Evolutionary conservation across 495 filamentous ascomycete species (phyloP), one percentile per base, ranked within the genome.

Genomic region (Penicillium ucsense): DNA sequence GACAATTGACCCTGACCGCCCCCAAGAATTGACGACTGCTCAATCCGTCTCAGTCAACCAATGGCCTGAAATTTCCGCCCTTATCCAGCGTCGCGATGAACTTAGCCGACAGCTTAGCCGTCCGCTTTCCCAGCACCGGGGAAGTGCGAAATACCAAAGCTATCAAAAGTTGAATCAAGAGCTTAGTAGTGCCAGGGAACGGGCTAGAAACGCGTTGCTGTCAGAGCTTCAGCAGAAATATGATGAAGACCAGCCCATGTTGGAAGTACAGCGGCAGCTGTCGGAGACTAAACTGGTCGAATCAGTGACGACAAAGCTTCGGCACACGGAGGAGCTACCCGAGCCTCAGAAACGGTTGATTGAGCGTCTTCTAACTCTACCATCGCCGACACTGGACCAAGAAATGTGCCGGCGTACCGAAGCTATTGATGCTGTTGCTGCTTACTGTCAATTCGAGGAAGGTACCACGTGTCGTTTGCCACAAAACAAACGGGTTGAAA

Each of bases 1-100:
- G 31, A 60, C 53, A 32, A 65, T 66, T 39, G 39, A 69, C 57
- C 64, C 55, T n/a, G 38, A 61, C 35, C 57, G 57, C 11, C 63
- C 56, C 31, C 44, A 60, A 41, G 48, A 63, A 47, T 52, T 69
- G 31, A 65, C 53, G 32, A 53, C 43, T 29, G 43, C 51, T 44
- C 41, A 68, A 56, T 58, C 61, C 31, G 41, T 44, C 20, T 66
- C 52, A 35, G 48, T 70, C 8, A 63, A 67, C 52, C 8, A 61
- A 47, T 11, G 55, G 31, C 48, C 51, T 10, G 41, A 47, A 44
- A 48, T 67, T 38, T 20, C 45, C 32, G 41, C 38, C 35, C 50
- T 65, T 28, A 45, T 64, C 50, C 31, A 38, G 34, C 35, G 45
- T 46, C 56, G 55, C 8, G 53, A 59, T 43, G 49, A 40, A 36